A percentile compares a stretch with the other conserved stretches of the same genome.
phyloP scores from a whole-genome alignment of 306 rosid genomes.

The Corylus americana region DNA sequence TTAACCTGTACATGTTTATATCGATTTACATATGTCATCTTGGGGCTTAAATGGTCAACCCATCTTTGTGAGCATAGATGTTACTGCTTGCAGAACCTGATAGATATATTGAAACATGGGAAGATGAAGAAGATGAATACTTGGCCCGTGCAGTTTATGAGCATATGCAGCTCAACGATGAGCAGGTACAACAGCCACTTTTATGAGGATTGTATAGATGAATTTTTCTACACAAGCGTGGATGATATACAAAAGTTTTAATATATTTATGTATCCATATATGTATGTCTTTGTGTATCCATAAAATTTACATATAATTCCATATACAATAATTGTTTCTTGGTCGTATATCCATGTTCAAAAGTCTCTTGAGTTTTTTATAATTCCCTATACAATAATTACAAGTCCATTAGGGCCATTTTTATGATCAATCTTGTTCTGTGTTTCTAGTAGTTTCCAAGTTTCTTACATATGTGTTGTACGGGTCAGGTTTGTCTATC shows the following conservation, averaged over 20 bases:
- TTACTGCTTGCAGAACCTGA: slow-evolving; percentile 49
- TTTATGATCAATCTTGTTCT: neutral
- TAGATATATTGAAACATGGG: slow-evolving; percentile 53
- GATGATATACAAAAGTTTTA: neutral
- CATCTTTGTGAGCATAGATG: slow-evolving; percentile 20
- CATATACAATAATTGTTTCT: neutral
- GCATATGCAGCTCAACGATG: slow-evolving; percentile 69
- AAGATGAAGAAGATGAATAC: slow-evolving; percentile 79
- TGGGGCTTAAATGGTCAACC: slow-evolving; percentile 1
- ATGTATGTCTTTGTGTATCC: neutral
- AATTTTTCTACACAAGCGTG: neutral
- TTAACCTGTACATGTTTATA: neutral
- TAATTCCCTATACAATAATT: no score
- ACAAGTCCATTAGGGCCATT: neutral
- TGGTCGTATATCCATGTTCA: neutral
- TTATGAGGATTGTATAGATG: neutral
- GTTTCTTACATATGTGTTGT: neutral
- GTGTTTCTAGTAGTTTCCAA: neutral
- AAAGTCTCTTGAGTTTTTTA: neutral
- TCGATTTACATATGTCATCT: neutral
- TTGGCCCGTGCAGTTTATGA: slow-evolving; percentile 71
- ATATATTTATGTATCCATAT: neutral
- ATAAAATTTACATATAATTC: neutral
- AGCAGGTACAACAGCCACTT: slow-evolving; percentile 47
- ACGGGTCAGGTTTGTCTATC: neutral